phyloP scores from a whole-genome alignment of 1,284 basidiomycete species.

The Gomphus bonarii region DNA sequence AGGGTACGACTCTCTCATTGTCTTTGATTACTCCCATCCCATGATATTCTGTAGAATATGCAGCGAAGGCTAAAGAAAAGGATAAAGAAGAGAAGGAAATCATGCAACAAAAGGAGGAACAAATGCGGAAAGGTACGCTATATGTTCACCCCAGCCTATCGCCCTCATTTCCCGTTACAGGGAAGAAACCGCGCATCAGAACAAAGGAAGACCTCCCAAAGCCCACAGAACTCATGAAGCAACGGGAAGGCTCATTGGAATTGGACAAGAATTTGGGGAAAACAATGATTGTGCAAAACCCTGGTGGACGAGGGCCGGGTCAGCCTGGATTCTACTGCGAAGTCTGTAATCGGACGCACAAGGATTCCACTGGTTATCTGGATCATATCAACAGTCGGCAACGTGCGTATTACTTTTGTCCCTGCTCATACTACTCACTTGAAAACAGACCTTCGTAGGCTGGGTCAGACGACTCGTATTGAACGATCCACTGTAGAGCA shows the following conservation, averaged over 20 bases:
- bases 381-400: slow-evolving; percentile 94
- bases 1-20: slow-evolving; percentile 45
- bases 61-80: slow-evolving; percentile 56
- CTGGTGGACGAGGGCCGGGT: slow-evolving; percentile 68
- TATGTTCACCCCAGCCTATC: background rate
- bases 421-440: slow-evolving; percentile 1
- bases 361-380: slow-evolving; percentile 87
- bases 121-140: slow-evolving; percentile 63
- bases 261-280: slow-evolving; percentile 89
- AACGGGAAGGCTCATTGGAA: slow-evolving; percentile 70
- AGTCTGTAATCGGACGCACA: slow-evolving; percentile 82
- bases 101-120: slow-evolving; percentile 79
- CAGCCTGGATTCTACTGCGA: slow-evolving; percentile 92
- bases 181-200: slow-evolving; percentile 68
- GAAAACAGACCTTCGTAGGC: slow-evolving; percentile 65
- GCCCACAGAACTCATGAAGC: slow-evolving; percentile 83
- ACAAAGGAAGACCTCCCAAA: slow-evolving; percentile 65
- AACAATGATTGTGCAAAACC: slow-evolving; percentile 84
- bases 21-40: background rate
- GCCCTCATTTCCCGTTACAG: slow-evolving; percentile 29
- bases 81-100: slow-evolving; percentile 69
- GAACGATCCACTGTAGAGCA: slow-evolving; percentile 86
- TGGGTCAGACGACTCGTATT: slow-evolving; percentile 93
- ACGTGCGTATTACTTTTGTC: slow-evolving; percentile 47
- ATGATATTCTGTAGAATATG: slow-evolving; percentile 5